These are phyloP conservation scores for Trichoderma lentiforme DNA, from an alignment of 2,329 filamentous ascomycete species.

Conservation along the genomic window DNA sequence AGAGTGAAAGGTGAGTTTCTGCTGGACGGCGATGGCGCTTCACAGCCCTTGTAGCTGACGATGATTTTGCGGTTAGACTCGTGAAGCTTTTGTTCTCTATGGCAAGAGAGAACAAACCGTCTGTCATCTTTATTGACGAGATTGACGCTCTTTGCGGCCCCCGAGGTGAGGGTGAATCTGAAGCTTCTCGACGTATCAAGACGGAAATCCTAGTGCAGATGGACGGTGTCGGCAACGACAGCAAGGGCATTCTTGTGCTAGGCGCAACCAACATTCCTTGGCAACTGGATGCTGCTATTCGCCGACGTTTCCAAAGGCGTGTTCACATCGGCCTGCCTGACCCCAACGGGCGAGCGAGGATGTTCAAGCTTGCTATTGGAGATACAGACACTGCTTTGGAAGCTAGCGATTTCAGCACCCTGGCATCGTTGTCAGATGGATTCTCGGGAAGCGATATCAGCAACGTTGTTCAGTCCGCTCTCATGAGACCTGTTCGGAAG, in stretches of 20 bases:
- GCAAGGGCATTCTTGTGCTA: slow-evolving; percentile 86
- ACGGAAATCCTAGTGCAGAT: slow-evolving; percentile 98
- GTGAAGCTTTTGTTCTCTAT: slow-evolving; percentile 97
- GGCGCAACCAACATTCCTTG: slow-evolving; percentile 98
- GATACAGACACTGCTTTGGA: slow-evolving; percentile 84
- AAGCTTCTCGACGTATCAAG: slow-evolving; percentile 96
- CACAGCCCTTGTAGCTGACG: slow-evolving; percentile 23
- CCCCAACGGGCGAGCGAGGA: slow-evolving; percentile 76
- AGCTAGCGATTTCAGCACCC: slow-evolving; percentile 70
- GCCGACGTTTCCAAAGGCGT: slow-evolving; percentile 90
- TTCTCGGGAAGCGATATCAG: slow-evolving; percentile 96
- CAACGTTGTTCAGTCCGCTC: slow-evolving; percentile 90
- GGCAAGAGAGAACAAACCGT: slow-evolving; percentile 96
- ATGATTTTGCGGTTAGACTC: slow-evolving; percentile 52
- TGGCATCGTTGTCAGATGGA: slow-evolving; percentile 82
- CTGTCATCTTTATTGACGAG: slow-evolving; percentile 98
- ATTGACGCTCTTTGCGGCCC: slow-evolving; percentile 95
- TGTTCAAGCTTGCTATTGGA: slow-evolving; percentile 96
- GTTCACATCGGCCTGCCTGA: slow-evolving; percentile 96
- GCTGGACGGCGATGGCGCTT: not conserved
- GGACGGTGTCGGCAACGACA: slow-evolving; percentile 97
- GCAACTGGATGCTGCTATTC: slow-evolving; percentile 95
- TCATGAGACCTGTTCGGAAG: slow-evolving; percentile 96
- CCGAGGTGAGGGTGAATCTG: slow-evolving; percentile 89
- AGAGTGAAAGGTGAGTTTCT: slow-evolving; percentile 77